Evolutionary conservation across 306 rosid genomes (phyloP).

Genomic region (Purshia tridentata): DNA sequence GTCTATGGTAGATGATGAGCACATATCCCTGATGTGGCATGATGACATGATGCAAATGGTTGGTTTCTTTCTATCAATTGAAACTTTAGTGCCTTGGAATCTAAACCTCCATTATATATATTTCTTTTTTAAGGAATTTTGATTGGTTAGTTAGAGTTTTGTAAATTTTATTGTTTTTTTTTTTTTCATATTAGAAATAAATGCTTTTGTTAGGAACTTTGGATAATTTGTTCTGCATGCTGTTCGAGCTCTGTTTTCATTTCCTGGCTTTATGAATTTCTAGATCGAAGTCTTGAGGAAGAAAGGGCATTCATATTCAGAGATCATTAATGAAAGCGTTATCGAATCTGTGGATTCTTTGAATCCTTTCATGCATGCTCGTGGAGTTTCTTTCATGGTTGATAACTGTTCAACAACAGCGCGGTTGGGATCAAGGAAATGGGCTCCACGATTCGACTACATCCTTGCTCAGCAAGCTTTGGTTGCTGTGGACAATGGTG

Average conservation of each 20-base stretch:
- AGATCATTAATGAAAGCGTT: constrained; percentile 95
- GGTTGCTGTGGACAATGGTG: constrained; percentile 76
- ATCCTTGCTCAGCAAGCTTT: constrained; percentile 86
- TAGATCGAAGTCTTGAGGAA: constrained; percentile 96
- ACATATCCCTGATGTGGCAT: no score
- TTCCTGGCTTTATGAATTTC: constrained; percentile 11
- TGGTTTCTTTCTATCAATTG: not conserved
- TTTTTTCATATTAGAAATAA: not conserved
- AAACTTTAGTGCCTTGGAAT: not conserved
- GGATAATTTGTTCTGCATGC: not conserved
- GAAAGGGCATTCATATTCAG: constrained; percentile 95
- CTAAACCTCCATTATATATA: not conserved
- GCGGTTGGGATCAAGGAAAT: constrained; percentile 96
- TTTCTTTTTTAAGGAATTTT: not conserved
- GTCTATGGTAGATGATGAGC: not conserved
- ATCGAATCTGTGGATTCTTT: constrained; percentile 91
- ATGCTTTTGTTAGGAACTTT: not conserved
- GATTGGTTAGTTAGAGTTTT: not conserved
- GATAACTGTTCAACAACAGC: constrained; percentile 98
- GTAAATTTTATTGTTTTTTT: not conserved
- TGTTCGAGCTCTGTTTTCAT: not conserved
- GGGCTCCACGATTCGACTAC: constrained; percentile 97
- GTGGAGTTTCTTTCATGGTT: constrained; percentile 99
- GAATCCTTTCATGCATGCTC: constrained; percentile 99
- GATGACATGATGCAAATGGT: not conserved